Evolutionary conservation across 495 filamentous ascomycete genomes (phyloP).

Genomic region (Astrothelium macrocarpum): DNA sequence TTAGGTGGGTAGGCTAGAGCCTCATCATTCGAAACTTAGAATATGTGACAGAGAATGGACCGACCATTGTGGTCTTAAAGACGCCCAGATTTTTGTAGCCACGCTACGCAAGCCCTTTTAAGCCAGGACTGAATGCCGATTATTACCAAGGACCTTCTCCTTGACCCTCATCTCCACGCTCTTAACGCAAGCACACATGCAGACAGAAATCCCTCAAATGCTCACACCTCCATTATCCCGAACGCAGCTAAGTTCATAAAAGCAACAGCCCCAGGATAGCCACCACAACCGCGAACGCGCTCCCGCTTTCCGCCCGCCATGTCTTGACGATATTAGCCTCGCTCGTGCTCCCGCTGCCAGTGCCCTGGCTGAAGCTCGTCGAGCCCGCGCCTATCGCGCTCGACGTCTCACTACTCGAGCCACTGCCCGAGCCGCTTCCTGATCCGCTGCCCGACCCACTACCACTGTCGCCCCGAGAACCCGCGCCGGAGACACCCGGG

Average conservation of each 20-base stretch:
- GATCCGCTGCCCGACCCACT: neutral
- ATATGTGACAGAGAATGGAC: conserved; percentile 5
- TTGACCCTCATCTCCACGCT: neutral
- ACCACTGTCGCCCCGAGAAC: conserved; percentile 22
- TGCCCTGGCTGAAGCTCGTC: conserved; percentile 14
- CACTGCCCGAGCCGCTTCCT: conserved; percentile 4
- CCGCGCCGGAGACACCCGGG: conserved; percentile 30
- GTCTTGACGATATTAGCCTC: conserved; percentile 8
- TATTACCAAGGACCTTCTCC: neutral
- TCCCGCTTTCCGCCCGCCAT: neutral
- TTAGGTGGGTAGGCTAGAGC: neutral
- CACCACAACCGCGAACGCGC: neutral
- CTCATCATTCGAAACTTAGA: neutral
- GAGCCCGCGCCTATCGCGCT: neutral
- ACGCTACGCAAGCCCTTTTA: neutral
- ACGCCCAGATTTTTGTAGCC: neutral
- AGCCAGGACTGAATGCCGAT: neutral
- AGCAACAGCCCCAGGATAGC: neutral
- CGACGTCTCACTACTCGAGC: neutral
- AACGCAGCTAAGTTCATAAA: no score
- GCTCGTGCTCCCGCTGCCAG: conserved; percentile 11
- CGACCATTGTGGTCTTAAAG: neutral
- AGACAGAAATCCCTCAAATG: neutral
- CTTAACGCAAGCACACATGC: conserved; percentile 4
- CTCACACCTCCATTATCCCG: no score